A percentile compares a stretch with the other conserved stretches of the same genome.
Conservation (phyloP, 192 early-diverging fungal genomes). For the Coemansia sp. region DNA sequence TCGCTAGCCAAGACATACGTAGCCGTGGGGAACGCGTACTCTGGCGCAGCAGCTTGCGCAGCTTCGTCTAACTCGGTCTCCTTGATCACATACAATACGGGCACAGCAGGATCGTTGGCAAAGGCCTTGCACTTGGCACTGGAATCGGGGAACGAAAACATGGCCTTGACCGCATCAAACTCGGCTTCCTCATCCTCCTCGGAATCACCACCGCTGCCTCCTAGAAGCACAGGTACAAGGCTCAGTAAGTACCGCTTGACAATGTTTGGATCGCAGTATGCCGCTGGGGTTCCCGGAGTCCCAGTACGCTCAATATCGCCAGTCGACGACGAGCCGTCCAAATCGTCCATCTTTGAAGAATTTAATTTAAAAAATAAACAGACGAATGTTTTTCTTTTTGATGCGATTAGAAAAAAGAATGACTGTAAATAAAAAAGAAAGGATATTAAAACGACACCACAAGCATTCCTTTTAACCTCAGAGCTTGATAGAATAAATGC, state of each 20-base stretch:
- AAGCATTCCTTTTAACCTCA: background rate
- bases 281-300: conserved; percentile 8
- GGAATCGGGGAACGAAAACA: conserved; percentile 70
- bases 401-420: background rate
- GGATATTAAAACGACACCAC: background rate
- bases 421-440: background rate
- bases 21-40: conserved; percentile 14
- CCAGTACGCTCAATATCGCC: conserved; percentile 21
- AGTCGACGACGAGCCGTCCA: conserved; percentile 11
- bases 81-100: conserved; percentile 79
- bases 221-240: conserved; percentile 74
- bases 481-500: no score
- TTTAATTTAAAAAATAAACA: background rate
- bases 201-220: conserved; percentile 17
- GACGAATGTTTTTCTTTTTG: background rate
- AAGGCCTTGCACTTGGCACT: conserved; percentile 73
- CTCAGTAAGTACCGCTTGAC: conserved; percentile 70
- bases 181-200: conserved; percentile 54
- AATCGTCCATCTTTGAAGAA: conserved; percentile 37
- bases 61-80: conserved; percentile 57
- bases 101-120: conserved; percentile 70
- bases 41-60: conserved; percentile 12
- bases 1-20: conserved; percentile 71
- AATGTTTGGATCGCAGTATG: conserved; percentile 61
- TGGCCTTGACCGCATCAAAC: conserved; percentile 60